Base-by-base conservation (phyloP, 768 basidiomycete genomes). In the Hygrocybe punicea region DNA sequence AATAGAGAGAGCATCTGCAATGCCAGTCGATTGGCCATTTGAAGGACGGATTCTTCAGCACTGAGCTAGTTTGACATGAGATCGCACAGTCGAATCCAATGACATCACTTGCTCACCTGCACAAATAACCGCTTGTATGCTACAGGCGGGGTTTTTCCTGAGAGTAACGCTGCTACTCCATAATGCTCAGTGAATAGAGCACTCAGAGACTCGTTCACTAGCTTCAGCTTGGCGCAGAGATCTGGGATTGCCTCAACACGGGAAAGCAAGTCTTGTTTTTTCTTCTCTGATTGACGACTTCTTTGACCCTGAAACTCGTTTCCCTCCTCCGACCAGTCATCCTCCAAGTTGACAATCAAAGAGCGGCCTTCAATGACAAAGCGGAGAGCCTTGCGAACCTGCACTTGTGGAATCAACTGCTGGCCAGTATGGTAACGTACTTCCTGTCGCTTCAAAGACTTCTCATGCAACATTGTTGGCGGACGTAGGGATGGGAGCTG, bases 41-140 rank as follows among this genome's bases (percentile, higher is more conserved):
- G 65, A 1, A 67, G 40, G 7, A 68, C 62, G 1, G 67, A 68
- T 46, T 59, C 65, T 55, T 66, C 67, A 1, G 60, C 63, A 10
- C 58, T 51, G 24, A 68, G 37, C 67, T 66, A 44, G 55, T 21
- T 34, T 37, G 25, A 44, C 17, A 49, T 53, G 24, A 39, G 25
- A 14, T 21, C 2, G 29, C 9, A 5, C 14, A 24, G 14, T 39
- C 14, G 10, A 50, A 35, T 6, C 16, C 10, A 14, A 17, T 56
- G 16, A 17, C 29, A 29, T 29, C n/a, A 9, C 4, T 6, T 6
- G 25, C 50, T 33, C 35, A 63, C 62, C 51, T 56, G 57, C 6
- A 58, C 29, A 25, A 62, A 62, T 4, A 62, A 44, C 14, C 39
- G 23, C 7, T 21, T 21, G 25, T 62, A 63, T 1, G 57, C 52